A percentile compares a stretch with the other conserved stretches of the same genome.
Conservation (phyloP, 1,139 yeast genomes). For the Zygosaccharomyces sapae region DNA sequence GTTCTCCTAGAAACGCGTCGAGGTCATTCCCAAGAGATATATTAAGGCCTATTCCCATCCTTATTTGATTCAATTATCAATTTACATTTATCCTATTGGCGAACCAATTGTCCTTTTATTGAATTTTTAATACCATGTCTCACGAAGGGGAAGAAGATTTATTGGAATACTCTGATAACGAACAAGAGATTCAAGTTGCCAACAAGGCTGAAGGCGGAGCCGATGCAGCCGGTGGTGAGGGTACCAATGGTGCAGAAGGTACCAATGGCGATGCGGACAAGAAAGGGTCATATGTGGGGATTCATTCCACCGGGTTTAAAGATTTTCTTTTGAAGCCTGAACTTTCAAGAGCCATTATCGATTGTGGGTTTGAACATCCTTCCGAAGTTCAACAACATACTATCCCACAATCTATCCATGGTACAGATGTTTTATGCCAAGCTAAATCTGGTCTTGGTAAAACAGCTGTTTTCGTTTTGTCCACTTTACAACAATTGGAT, state of each 20-base stretch:
- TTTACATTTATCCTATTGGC: slow-evolving; percentile 3
- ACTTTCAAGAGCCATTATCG: slow-evolving; percentile 93
- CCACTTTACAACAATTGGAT: slow-evolving; percentile 94
- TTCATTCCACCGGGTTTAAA: slow-evolving; percentile 97
- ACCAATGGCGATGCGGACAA: slow-evolving; percentile 61
- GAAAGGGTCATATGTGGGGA: slow-evolving; percentile 96
- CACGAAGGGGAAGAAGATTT: slow-evolving; percentile 98
- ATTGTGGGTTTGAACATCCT: slow-evolving; percentile 99
- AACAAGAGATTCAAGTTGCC: slow-evolving; percentile 81
- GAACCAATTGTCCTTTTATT: slow-evolving; percentile 2
- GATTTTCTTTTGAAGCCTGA: slow-evolving; percentile 96
- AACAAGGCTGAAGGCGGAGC: slow-evolving; percentile 48
- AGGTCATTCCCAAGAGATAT: not conserved
- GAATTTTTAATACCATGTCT: slow-evolving; percentile 24
- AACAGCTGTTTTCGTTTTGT: slow-evolving; percentile 94
- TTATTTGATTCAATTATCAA: not conserved
- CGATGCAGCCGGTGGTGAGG: slow-evolving; percentile 28
- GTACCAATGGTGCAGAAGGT: slow-evolving; percentile 30
- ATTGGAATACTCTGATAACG: slow-evolving; percentile 96
- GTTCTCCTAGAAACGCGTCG: slow-evolving; percentile 3
- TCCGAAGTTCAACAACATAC: slow-evolving; percentile 99
- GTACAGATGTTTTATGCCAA: slow-evolving; percentile 96
- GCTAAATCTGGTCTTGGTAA: slow-evolving; percentile 99
- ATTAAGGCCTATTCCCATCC: not conserved
- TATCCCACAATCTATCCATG: slow-evolving; percentile 96